Percentiles rank a stretch among this genome's conserved stretches.
Conservation (phyloP, 768 basidiomycete genomes). For the Tylopilus rubrobrunneus region DNA sequence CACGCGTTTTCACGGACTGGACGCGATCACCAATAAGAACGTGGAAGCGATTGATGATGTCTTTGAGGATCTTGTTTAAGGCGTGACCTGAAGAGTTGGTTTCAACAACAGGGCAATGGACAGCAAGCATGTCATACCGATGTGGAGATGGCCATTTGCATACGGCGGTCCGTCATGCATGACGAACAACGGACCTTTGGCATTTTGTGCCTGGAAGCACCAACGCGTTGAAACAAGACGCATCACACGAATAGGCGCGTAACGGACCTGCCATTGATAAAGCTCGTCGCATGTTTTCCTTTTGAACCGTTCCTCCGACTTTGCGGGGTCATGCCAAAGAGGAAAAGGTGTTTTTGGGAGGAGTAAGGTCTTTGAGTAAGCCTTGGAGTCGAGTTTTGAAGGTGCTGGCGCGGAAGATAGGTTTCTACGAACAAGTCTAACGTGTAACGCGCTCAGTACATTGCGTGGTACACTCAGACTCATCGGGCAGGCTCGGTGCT, state of each 20-base stretch:
- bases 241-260: constrained; percentile 13
- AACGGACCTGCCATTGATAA: constrained; percentile 72
- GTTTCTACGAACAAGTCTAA: constrained; percentile 10
- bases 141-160: constrained; percentile 93
- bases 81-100: constrained; percentile 68
- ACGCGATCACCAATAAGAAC: constrained; percentile 76
- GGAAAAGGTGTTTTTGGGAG: constrained; percentile 83
- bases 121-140: constrained; percentile 53
- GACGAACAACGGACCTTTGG: constrained; percentile 68
- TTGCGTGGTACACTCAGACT: constrained; percentile 17
- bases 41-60: constrained; percentile 90
- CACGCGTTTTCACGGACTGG: constrained; percentile 50
- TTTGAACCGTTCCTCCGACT: constrained; percentile 55
- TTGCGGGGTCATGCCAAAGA: constrained; percentile 62
- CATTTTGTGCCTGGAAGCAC: constrained; percentile 57
- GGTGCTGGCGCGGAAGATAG: constrained; percentile 10
- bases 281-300: constrained; percentile 66
- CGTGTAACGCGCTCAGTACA: constrained; percentile 8
- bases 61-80: constrained; percentile 94
- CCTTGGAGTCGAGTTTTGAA: constrained; percentile 27
- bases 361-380: constrained; percentile 60
- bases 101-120: background rate
- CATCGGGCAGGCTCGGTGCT: constrained; percentile 9
- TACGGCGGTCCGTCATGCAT: constrained; percentile 97
- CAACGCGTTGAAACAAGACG: background rate